phyloP scores from a whole-genome alignment of 2,329 filamentous ascomycete species.

The Orbilia oligospora region DNA sequence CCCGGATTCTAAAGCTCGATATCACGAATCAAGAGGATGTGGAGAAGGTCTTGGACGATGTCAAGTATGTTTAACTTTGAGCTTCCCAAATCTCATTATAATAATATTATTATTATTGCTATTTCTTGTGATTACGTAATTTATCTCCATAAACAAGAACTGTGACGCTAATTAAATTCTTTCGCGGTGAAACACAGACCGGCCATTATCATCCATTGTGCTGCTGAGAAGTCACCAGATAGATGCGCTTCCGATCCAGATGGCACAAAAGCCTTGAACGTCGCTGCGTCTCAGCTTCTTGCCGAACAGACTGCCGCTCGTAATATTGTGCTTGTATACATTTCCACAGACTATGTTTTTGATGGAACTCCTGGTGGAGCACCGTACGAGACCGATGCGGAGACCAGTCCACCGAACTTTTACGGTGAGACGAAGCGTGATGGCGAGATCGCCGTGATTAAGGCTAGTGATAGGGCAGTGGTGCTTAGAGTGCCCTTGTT shows the following conservation, averaged over 20 bases:
- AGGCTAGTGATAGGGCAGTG: conserved; percentile 75
- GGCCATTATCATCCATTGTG: conserved; percentile 84
- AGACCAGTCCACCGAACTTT: conserved; percentile 80
- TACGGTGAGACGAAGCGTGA: conserved; percentile 83
- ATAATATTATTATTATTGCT: too few relatives aligned
- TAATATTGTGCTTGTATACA: conserved; percentile 79
- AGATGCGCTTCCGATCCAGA: conserved; percentile 84
- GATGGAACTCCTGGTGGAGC: conserved; percentile 78
- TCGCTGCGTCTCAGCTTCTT: conserved; percentile 77
- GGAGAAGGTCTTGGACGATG: conserved; percentile 70
- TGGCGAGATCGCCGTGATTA: conserved; percentile 79
- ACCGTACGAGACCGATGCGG: conserved; percentile 79
- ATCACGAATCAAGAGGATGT: conserved; percentile 70
- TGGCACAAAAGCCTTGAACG: conserved; percentile 71
- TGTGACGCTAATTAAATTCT: neutral
- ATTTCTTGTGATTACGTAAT: conserved; percentile 26
- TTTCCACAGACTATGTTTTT: conserved; percentile 87
- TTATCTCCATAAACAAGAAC: neutral
- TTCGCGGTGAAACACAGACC: conserved; percentile 71
- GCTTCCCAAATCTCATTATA: too few relatives aligned
- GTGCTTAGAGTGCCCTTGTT: conserved; percentile 83
- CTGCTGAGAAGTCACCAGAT: conserved; percentile 89
- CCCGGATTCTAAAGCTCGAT: conserved; percentile 76
- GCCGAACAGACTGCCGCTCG: conserved; percentile 76
- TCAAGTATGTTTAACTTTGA: conserved; percentile 70